A percentile compares a stretch with the other conserved stretches of the same genome.
Evolutionary conservation across 2,329 filamentous ascomycete species (phyloP).

Genomic region (Venturia nashicola): DNA sequence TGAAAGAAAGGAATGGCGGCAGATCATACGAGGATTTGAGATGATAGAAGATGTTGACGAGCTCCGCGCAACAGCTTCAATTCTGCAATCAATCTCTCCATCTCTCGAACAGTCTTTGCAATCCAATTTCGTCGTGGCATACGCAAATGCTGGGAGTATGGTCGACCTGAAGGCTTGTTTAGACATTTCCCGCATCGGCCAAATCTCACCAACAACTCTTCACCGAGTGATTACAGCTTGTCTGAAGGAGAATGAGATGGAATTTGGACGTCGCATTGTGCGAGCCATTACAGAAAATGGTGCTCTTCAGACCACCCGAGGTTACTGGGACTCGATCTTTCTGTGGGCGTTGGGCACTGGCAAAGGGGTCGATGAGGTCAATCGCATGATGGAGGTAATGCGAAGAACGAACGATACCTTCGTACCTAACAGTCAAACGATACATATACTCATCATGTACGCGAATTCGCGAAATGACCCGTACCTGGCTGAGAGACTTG

Average conservation of each 20-base stretch:
- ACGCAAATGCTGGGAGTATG: neutral
- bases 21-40: conserved; percentile 1
- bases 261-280: conserved; percentile 53
- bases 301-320: conserved; percentile 24
- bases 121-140: neutral
- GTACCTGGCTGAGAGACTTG: conserved; percentile 61
- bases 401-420: conserved; percentile 30
- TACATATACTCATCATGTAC: conserved; percentile 65
- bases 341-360: conserved; percentile 64
- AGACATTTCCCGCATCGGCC: neutral
- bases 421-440: conserved; percentile 52
- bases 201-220: neutral
- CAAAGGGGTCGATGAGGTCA: conserved; percentile 59
- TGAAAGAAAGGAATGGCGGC: neutral
- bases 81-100: neutral
- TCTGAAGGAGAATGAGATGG: conserved; percentile 29
- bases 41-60: neutral
- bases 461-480: conserved; percentile 59
- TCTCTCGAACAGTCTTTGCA: neutral
- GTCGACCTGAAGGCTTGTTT: neutral
- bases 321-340: conserved; percentile 59
- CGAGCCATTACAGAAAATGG: conserved; percentile 19
- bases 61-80: neutral
- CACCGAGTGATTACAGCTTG: conserved; percentile 1
- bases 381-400: conserved; percentile 61